Base-by-base conservation (phyloP, 129 eudicot species). In the Erigeron canadensis region DNA sequence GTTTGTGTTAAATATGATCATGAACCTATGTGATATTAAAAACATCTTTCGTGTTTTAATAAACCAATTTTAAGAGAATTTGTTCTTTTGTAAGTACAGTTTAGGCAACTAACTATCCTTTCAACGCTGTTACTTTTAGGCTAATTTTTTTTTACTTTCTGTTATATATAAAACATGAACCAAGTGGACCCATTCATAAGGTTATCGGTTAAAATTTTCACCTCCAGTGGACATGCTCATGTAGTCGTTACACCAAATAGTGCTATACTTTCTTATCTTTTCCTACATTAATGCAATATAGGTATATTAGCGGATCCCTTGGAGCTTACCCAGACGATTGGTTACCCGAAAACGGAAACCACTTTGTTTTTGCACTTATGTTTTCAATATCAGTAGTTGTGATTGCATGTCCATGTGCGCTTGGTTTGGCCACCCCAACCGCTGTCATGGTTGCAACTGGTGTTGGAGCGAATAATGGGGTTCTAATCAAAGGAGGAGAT, bases 361-460 rank as follows among this genome's bases (percentile, higher is more conserved):
- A 86, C 79, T 95, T 95, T 80, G 97, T 88, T 65, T 95, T 95
- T 48, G 75, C 99, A 17, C 97, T 95, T 72, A 95, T 95, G 99
- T 95, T 95, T 82, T 73, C 99, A 23, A 90, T 95, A 84, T 87
- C 99, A 28, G 97, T 90, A 53, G 94, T 95, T 22, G 99, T 95
- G 67, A 90, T 95, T 71, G 97, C 99, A 57, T 95, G 99, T 44
- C 99, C 99, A 39, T 95, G 99, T 76, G 99, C 99, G 75, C 96
- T 95, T 78, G 99, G 99, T 18, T 84, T 95, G 86, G 99, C 99
- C 57, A 95, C 99, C 68, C 99, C 97, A 42, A 95, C 99, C 0
- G 99, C 99, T 67, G 90, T 95, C 69, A 95, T 95, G 99, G 99
- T 95, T 72, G 97, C 99, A 47, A 95, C 99, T 4, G 97, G 97